phyloP scores from a whole-genome alignment of 257 asterid genomes.

The Handroanthus guayacan region DNA sequence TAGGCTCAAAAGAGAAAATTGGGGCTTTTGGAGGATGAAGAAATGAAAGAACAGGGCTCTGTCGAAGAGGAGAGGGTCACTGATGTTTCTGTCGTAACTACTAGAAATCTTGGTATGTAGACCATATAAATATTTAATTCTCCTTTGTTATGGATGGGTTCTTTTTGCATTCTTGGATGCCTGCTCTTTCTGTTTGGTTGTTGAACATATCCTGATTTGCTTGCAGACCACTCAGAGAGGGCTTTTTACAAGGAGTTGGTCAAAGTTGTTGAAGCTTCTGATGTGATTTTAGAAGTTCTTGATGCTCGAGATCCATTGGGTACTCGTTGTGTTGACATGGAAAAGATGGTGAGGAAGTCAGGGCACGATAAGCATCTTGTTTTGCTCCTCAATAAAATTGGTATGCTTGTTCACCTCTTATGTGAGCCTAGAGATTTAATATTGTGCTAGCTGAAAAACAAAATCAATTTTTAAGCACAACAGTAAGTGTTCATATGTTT shows the following conservation, averaged over 20 bases:
- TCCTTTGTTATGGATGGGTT: neutral
- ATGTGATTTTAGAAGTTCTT: constrained; percentile 94
- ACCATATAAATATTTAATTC: neutral
- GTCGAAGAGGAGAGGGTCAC: constrained; percentile 42
- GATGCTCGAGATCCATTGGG: constrained; percentile 99
- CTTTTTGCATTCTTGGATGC: neutral
- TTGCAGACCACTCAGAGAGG: constrained; percentile 74
- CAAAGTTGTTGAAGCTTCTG: constrained; percentile 92
- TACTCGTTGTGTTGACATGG: constrained; percentile 92
- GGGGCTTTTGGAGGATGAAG: constrained; percentile 76
- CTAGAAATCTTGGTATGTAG: constrained; percentile 62
- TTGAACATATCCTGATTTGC: neutral
- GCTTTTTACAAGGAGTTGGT: constrained; percentile 90
- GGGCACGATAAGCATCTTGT: constrained; percentile 87
- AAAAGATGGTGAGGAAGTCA: constrained; percentile 79
- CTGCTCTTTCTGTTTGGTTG: constrained; percentile 6
- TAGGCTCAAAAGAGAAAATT: constrained; percentile 83
- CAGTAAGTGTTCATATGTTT: neutral
- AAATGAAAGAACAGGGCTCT: constrained; percentile 45
- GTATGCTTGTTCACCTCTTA: constrained; percentile 43
- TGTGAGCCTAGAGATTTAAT: constrained; percentile 6
- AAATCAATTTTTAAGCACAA: neutral
- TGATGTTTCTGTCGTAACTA: constrained; percentile 39
- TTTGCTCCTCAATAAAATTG: constrained; percentile 91
- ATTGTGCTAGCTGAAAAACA: neutral